Evolutionary conservation across 768 basidiomycete genomes (phyloP).

Genomic region (Boletus reticulatus): DNA sequence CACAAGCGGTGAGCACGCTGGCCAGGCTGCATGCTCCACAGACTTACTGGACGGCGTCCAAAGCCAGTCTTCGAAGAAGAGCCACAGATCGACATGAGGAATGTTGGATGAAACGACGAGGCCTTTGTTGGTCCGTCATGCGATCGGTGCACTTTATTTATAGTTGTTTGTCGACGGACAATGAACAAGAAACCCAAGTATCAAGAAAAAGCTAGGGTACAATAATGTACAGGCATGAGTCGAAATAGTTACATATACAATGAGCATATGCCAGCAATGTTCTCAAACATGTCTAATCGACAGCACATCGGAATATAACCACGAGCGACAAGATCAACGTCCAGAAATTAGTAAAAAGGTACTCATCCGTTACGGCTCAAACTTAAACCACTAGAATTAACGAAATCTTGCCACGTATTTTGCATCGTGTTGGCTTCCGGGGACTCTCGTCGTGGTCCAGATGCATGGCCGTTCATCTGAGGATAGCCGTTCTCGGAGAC

Average conservation of each 20-base stretch:
- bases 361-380: constrained; percentile 13
- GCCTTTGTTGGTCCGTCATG: background rate
- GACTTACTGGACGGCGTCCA: constrained; percentile 39
- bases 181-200: background rate
- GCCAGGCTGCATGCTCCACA: constrained; percentile 4
- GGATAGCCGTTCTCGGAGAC: constrained; percentile 31
- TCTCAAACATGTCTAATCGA: constrained; percentile 8
- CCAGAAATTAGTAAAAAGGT: background rate
- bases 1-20: constrained; percentile 13
- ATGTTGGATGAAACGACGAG: background rate
- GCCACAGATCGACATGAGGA: constrained; percentile 56
- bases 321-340: constrained; percentile 8
- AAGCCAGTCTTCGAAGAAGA: constrained; percentile 53
- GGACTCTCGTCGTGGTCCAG: constrained; percentile 37
- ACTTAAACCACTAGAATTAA: constrained; percentile 31
- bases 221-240: constrained; percentile 6
- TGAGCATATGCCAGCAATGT: constrained; percentile 6
- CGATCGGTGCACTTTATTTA: constrained; percentile 15
- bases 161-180: constrained; percentile 16
- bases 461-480: constrained; percentile 40
- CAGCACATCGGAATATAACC: constrained; percentile 5
- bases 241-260: constrained; percentile 21
- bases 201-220: constrained; percentile 24
- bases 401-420: constrained; percentile 64
- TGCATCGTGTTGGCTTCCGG: constrained; percentile 61